Base-by-base conservation (phyloP, 2,329 filamentous ascomycete species). In the Ascochyta pisi region DNA sequence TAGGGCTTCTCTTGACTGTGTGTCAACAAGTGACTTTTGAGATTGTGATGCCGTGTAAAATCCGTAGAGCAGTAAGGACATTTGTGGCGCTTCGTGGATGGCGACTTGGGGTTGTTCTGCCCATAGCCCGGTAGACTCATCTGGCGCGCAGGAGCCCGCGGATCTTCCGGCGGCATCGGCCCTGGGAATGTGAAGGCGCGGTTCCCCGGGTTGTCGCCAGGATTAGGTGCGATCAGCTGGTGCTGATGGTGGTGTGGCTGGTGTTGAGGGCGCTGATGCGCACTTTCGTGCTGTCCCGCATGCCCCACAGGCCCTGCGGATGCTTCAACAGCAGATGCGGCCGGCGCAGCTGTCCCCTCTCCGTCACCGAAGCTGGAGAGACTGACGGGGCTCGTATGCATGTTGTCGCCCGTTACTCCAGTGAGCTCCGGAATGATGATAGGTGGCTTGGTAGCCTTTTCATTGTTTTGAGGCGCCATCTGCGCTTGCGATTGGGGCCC, bases 1-100 rank as follows among this genome's bases (percentile, higher is more conserved):
- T 95, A 99, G 0, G 95, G 95, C 77, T 99, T 99, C 76, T 99
- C 95, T 81, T 99, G 94, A 69, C 93, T 97, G 76, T 98, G 95
- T 0, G 95, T 98, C 73, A 99, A 85, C 54, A 99, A 84, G 78
- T 99, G 95, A 66, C 92, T 97, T 79, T 98, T 99, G 26, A 98
- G 84, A 70, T 99, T 98, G 74, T 98, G 95, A 73, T 98, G 95
- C 40, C 95, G 87, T 26, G 95, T 99, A 67, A 99, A 99, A 70
- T 96, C 95, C 5, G 95, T 97, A 35, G 92, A 87, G 81, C 95
- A 99, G 75, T 96, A 96, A 0, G 92, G 94, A 71, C 95, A 99
- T 76, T 95, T 96, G 79, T 99, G 94, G 70, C 95, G 94, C 79
- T 96, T 97, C 48, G 85, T 83, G 24, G 88, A 88, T 0, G 90